phyloP scores from a whole-genome alignment of 2,329 filamentous ascomycete genomes.

The Westerdykella sp. region DNA sequence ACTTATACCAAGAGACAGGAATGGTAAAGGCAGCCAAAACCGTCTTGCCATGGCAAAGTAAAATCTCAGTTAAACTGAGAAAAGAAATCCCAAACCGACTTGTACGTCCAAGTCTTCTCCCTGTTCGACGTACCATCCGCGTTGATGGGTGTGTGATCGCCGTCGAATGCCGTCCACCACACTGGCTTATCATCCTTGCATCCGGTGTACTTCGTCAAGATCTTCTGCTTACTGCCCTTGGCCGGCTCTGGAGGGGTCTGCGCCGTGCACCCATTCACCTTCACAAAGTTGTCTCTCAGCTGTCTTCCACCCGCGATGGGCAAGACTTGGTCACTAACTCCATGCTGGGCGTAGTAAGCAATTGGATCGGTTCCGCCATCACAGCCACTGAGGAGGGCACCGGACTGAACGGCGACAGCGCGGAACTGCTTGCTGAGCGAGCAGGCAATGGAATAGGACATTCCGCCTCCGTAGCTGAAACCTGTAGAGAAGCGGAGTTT shows the following conservation, averaged over 20 bases:
- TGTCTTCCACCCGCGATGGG: conserved; percentile 25
- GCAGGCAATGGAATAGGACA: conserved; percentile 40
- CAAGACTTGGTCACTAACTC: conserved; percentile 33
- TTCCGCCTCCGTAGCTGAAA: conserved; percentile 41
- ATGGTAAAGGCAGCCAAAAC: no score
- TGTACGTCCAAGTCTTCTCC: conserved; percentile 8
- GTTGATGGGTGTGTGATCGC: conserved; percentile 18
- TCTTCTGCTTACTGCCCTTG: conserved; percentile 4
- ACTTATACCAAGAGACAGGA: no score
- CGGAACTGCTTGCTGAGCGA: conserved; percentile 35
- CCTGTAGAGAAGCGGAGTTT: conserved; percentile 39
- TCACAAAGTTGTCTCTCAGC: conserved; percentile 34
- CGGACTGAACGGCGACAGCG: conserved; percentile 29
- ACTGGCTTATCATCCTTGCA: conserved; percentile 27
- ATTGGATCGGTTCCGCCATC: conserved; percentile 32
- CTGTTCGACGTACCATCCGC: conserved; percentile 5
- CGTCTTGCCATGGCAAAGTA: no score
- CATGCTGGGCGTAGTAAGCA: conserved; percentile 38
- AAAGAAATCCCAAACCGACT: conserved; percentile 29
- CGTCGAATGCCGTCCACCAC: conserved; percentile 29
- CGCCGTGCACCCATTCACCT: conserved; percentile 30
- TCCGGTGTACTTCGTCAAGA: conserved; percentile 9
- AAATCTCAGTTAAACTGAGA: conserved; percentile 2
- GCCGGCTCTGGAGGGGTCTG: conserved; percentile 13
- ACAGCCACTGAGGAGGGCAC: conserved; percentile 8